Evolutionary conservation across 345 rosid species (phyloP), one percentile per base, ranked within the genome.

Genomic region (Lepidium africanum): DNA sequence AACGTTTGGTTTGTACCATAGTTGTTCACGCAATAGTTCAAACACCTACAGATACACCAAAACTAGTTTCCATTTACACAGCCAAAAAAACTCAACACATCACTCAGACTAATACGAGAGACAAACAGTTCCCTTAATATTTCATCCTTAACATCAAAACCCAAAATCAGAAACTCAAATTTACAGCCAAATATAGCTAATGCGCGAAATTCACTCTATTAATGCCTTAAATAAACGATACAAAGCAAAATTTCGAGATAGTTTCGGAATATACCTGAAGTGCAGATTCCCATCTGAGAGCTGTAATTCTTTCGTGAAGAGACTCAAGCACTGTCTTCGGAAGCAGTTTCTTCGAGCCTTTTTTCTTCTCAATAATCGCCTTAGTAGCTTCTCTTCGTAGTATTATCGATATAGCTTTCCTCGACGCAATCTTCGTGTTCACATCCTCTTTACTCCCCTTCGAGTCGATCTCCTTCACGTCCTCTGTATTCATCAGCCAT

Each of bases 231-330:
- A 11, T 21, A 57, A 53, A 53, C 8, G 1, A 10, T 6, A 38
- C 48, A 49, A 36, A 11, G 3, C 3, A 53, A 12, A 17, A 10
- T 5, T 0, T 16, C 27, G n/a, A 51, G 9, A 42, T 36, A 35
- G 23, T 54, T 9, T 1, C 10, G 49, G 52, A 59, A 32, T 0
- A 33, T n/a, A 83, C 98, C 90, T 83, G 83, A 59, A 92, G 96
- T 72, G 96, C 93, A 56, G 98, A 92, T 59, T 86, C 89, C 98
- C 98, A 92, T 0, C 93, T 90, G 67, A 86, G 75, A 65, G 96
- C 96, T 7, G 91, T 85, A 47, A 90, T 85, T 57, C 96, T 69
- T 39, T 92, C 98, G 53, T 85, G 87, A 71, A 92, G 96, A 64
- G 93, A 84, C 72, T 92, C 96, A 13, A 92, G 93, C 25, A 92